Percentiles rank a stretch among this genome's conserved stretches.
phyloP scores from a whole-genome alignment of 2,329 filamentous ascomycete species.

The Colletotrichum simmondsii region DNA sequence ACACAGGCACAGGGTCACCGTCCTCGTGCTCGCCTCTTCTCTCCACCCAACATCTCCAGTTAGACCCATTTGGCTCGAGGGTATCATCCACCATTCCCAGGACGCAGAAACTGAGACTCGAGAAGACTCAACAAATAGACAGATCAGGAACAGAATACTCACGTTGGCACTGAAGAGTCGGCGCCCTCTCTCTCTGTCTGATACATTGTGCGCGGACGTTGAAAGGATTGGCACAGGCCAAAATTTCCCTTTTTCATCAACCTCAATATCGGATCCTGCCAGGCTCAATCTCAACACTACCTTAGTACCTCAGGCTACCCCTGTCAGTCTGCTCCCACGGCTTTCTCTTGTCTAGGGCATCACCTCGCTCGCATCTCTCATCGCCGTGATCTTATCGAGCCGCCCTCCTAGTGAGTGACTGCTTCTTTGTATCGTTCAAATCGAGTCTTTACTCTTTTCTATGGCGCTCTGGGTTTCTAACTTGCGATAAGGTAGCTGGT shows the following conservation, averaged over 20 bases:
- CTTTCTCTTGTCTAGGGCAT: not conserved
- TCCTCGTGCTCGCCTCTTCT: not conserved
- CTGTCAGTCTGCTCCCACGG: not conserved
- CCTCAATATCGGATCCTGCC: not conserved
- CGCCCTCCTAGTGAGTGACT: not conserved
- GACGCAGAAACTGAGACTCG: not conserved
- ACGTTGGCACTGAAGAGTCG: not conserved
- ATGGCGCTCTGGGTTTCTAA: not conserved
- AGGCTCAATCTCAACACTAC: not conserved
- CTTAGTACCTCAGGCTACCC: not conserved
- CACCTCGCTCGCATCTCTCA: not conserved
- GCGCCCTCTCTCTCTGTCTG: not conserved
- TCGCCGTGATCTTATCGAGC: not conserved
- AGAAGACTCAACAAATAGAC: not conserved
- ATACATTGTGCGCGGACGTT: not conserved
- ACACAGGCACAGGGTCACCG: not conserved
- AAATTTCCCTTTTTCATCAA: constrained; percentile 8
- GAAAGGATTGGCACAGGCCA: not conserved
- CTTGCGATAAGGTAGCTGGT: not conserved
- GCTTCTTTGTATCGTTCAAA: constrained; percentile 12
- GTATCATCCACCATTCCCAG: not conserved
- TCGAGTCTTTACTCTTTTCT: not conserved
- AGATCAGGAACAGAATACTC: not conserved
- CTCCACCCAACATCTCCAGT: not conserved
- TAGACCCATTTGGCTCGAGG: not conserved